Evolutionary conservation across 768 basidiomycete species (phyloP), one percentile per base, ranked within the genome.

Genomic region (Mycena rebaudengoi): DNA sequence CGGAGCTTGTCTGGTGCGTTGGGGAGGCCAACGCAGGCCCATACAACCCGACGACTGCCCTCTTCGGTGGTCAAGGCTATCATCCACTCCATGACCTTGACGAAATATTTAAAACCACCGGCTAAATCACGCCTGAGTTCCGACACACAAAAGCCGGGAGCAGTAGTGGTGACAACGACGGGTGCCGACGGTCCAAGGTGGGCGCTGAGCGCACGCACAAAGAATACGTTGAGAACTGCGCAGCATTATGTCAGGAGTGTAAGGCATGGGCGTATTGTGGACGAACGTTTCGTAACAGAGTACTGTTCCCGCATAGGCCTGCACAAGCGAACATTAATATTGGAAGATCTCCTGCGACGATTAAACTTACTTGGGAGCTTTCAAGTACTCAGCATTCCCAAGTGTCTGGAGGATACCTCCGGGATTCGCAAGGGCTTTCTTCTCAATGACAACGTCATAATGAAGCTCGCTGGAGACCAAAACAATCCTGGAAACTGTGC

Each of bases 131-230:
- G 70, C 11, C 65, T 52, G 33, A 78, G 56, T 23, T 65, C 52
- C 10, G 77, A 78, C 35, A 70, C 54, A 41, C 75, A 78, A 49
- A 63, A 76, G 2, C 79, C 79, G 4, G 78, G 79, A 20, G 57
- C 68, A 43, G 70, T 65, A 7, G 71, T 64, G 33, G 69, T 69
- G 6, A 73, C 71, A 1, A 68, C 73, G 44, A 78, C 49, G 1
- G 74, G 67, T 0, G 70, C 55, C 26, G 49, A 37, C 5, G 69
- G 62, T 16, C 65, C 67, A 21, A 75, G 30, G 37, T 66, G 61
- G 0, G 62, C 64, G 18, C 70, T 69, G 23, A 81, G 60, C 1
- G 72, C 70, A 25, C 72, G 77, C 0, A 63, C 62, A 29, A 80
- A 76, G 49, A 77, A 68, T 10, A 79, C 33, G 28, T 73, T 73